Base-by-base conservation (phyloP, 345 rosid species). In the Boechera stricta region DNA sequence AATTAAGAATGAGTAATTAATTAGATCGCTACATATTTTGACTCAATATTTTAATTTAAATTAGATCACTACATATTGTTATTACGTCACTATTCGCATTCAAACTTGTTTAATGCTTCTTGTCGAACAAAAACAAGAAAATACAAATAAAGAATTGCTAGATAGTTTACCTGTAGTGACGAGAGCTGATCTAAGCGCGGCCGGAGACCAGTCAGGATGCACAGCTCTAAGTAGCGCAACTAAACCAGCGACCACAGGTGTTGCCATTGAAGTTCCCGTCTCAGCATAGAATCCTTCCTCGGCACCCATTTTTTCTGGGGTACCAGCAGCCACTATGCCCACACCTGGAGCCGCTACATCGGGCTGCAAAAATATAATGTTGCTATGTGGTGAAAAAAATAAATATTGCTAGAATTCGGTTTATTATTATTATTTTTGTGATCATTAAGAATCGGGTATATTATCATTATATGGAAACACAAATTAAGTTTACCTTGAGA, bases 141-240 rank as follows among this genome's bases (percentile, higher is more conserved):
- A 56, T 33, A 18, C 9, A 18, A 36, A 1, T 6, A 5, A 42
- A 65, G 1, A 61, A 26, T 44, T 15, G 39, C 8, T 62, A 62
- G 31, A 7, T 28, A 28, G 3, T 2, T 39, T 35, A 85, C 86
- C 86, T 9, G 85, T 81, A 11, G 85, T 84, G 72, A 81, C 45
- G 9, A 86, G 57, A 33, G 86, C 85, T 33, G 90, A 84, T 61
- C 12, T 77, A 64, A 84, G 7, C 9, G 85, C 82, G 55, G 86
- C 80, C 39, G 87, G 87, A 38, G 84, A 78, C 86, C 85, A 86
- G 13, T 63, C 60, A 13, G 77, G 86, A 67, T 84, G 85, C 35
- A 66, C 33, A 62, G 67, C 57, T 83, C 64, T 83, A 47, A 84
- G 74, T 10, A 83, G 80, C 0, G 82, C 86, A 51, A 76, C 78